Conservation (phyloP, 352 stramenopile genomes). For the Phytophthora citrophthora region DNA sequence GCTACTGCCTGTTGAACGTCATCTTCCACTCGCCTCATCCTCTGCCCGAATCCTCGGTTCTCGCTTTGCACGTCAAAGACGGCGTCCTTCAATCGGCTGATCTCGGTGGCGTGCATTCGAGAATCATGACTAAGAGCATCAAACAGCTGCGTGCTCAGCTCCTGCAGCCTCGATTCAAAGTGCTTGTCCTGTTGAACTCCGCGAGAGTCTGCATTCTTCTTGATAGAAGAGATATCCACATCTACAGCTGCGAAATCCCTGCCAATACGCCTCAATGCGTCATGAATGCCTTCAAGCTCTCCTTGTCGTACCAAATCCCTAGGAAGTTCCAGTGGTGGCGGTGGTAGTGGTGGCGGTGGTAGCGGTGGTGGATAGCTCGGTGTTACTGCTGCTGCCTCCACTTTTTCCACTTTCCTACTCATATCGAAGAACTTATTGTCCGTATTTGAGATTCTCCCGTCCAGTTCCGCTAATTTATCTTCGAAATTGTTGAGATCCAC, state of each 20-base stretch:
- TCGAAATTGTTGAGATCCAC: constrained; percentile 23
- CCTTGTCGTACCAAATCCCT: constrained; percentile 25
- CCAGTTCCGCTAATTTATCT: constrained; percentile 24
- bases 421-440: constrained; percentile 13
- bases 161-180: constrained; percentile 33
- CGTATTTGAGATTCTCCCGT: constrained; percentile 10
- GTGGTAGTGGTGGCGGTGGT: neutral
- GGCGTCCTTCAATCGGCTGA: constrained; percentile 55
- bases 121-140: constrained; percentile 49
- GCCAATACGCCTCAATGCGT: constrained; percentile 32
- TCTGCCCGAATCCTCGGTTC: constrained; percentile 36
- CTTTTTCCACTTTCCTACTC: constrained; percentile 6
- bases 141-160: constrained; percentile 52
- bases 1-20: constrained; percentile 22
- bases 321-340: constrained; percentile 1
- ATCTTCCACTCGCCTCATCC: constrained; percentile 36
- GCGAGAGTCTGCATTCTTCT: constrained; percentile 26
- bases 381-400: neutral
- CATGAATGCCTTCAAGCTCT: constrained; percentile 23
- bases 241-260: constrained; percentile 33
- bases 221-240: constrained; percentile 43
- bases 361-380: neutral
- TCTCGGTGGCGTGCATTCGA: constrained; percentile 46
- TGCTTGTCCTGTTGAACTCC: constrained; percentile 36
- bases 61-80: constrained; percentile 52